Evolutionary conservation across 2,329 filamentous ascomycete genomes (phyloP).

Genomic region (Berkeleyomyces rouxiae): DNA sequence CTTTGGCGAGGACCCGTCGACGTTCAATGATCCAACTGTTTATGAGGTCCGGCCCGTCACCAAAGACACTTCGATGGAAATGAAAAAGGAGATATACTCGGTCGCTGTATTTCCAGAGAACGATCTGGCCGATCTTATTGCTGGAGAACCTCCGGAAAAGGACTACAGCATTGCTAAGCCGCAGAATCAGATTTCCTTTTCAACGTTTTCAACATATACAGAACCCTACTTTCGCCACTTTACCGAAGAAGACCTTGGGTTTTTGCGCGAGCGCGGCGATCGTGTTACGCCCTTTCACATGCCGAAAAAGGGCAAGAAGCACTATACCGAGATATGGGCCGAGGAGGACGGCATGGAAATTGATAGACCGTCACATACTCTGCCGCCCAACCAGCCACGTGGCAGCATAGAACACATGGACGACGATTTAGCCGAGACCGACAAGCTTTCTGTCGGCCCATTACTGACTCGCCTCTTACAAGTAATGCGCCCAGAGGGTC

Average conservation of each 20-base stretch:
- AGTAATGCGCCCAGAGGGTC: slow-evolving; percentile 61
- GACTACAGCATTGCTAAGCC: slow-evolving; percentile 94
- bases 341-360: slow-evolving; percentile 77
- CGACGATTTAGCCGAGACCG: slow-evolving; percentile 73
- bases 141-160: slow-evolving; percentile 77
- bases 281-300: slow-evolving; percentile 70
- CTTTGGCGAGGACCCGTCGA: slow-evolving; percentile 81
- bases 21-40: slow-evolving; percentile 79
- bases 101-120: slow-evolving; percentile 68
- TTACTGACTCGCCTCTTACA: slow-evolving; percentile 68
- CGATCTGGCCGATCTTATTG: slow-evolving; percentile 70
- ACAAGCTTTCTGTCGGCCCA: slow-evolving; percentile 76
- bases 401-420: slow-evolving; percentile 75
- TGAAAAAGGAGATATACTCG: slow-evolving; percentile 74
- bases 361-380: slow-evolving; percentile 51
- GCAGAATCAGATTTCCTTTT: slow-evolving; percentile 82
- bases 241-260: slow-evolving; percentile 85
- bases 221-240: slow-evolving; percentile 83
- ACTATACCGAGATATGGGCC: slow-evolving; percentile 83
- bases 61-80: slow-evolving; percentile 19
- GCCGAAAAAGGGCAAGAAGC: slow-evolving; percentile 65
- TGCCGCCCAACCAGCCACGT: slow-evolving; percentile 65
- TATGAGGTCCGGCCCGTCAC: slow-evolving; percentile 80
- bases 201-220: slow-evolving; percentile 80
- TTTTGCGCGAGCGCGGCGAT: slow-evolving; percentile 79